Base-by-base conservation (phyloP, 306 rosid species). In the Benincasa hispida region DNA sequence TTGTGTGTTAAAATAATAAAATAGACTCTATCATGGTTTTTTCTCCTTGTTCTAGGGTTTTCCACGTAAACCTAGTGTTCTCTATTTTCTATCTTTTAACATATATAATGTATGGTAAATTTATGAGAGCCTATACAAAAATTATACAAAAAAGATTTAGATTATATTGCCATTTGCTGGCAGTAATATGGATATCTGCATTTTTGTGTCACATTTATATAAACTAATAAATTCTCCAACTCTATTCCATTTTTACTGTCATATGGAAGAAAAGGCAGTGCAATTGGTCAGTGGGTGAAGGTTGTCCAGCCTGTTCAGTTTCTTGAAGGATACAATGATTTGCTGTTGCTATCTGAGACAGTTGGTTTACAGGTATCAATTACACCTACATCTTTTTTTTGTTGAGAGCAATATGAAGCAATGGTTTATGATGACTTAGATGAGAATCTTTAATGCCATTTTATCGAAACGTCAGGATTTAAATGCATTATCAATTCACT, bases 311-410 rank as follows among this genome's bases (percentile, higher is more conserved):
- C 96, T 84, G 87, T 90, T 86, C 89, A 81, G 72, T 91, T 94
- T 84, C 79, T 78, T 19, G 87, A 83, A 73, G 98, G 98, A 81
- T 82, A 85, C 85, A 94, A 91, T 82, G 91, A 91, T 81, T 82
- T 94, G 45, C 61, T 86, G 72, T 82, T 91, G 74, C 76, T 91
- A 82, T 51, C 98, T 82, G 82, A 90, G 82, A 88, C 98, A 69
- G 91, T 94, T 51, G 97, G 98, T 75, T 87, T 94, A 82, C 97
- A 90, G 98, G 98, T 91, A 84, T 82, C 82, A 74, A 56, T n/a
- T 13, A 1, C 34, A 24, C n/a, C 58, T 14, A 37, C n/a, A 37
- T 47, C 76, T 70, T 42, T 25, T 21, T 41, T 47, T 25, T 1
- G 12, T 10, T 10, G 32, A 69, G 37, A 15, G 22, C 72, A 12